These are phyloP conservation scores for Blastomyces parvus DNA, from an alignment of 2,329 filamentous ascomycete species.

Conservation along the genomic window DNA sequence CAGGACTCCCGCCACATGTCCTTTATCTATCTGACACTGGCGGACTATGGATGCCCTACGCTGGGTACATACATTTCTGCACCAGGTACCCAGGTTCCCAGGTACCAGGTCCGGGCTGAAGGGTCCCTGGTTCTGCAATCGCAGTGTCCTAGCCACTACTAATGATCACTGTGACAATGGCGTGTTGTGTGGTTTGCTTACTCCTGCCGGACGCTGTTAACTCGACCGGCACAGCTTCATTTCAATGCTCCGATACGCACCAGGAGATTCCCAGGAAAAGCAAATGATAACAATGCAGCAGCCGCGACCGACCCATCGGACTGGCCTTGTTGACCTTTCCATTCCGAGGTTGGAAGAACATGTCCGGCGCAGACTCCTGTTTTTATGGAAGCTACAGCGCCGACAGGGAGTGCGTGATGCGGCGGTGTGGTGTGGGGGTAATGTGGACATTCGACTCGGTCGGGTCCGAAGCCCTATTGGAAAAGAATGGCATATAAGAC, in stretches of 20 bases:
- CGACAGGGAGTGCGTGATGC: not conserved
- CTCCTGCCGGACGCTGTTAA: not conserved
- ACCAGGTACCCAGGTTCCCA: not conserved
- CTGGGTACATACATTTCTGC: too few species aligned
- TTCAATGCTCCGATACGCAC: not conserved
- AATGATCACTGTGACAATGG: not conserved
- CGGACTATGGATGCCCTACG: not conserved
- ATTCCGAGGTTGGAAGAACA: not conserved
- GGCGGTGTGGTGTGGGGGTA: constrained; percentile 1
- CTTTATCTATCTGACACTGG: not conserved
- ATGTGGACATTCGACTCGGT: not conserved
- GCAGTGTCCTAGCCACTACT: not conserved
- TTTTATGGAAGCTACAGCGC: not conserved
- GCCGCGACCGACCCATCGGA: not conserved
- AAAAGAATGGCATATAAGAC: not conserved
- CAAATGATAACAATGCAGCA: not conserved
- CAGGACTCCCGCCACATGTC: too few species aligned
- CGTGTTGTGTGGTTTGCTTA: not conserved
- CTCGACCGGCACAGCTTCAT: not conserved
- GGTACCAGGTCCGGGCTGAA: too few species aligned
- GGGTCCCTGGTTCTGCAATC: not conserved
- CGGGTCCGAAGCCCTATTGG: not conserved
- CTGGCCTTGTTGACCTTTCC: not conserved
- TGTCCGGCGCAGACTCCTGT: not conserved
- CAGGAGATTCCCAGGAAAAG: not conserved